Percentiles rank a stretch among this genome's conserved stretches.
Conservation (phyloP, 202 grass and related monocot genomes). For the Zoysia matrella region DNA sequence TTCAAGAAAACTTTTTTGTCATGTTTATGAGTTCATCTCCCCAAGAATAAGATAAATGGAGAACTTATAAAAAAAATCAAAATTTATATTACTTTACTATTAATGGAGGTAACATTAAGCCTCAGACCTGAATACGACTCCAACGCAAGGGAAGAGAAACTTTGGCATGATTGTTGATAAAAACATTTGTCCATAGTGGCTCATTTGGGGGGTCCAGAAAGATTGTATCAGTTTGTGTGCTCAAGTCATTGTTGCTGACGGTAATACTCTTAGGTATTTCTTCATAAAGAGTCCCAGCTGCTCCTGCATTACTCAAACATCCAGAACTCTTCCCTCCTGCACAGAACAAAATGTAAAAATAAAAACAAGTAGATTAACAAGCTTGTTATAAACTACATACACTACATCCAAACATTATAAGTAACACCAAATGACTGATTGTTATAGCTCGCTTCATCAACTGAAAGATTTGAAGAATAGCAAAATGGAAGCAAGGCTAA, state of each 20-base stretch:
- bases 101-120: conserved; percentile 8
- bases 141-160: conserved; percentile 91
- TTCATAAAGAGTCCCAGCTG: conserved; percentile 98
- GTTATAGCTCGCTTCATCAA: conserved; percentile 26
- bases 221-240: conserved; percentile 93
- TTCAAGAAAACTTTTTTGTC: too few relatives aligned
- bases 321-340: conserved; percentile 84
- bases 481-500: background rate
- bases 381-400: background rate
- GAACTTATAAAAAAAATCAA: background rate
- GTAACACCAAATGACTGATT: conserved; percentile 14
- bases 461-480: conserved; percentile 19
- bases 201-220: conserved; percentile 85
- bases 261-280: conserved; percentile 93
- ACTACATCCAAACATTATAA: conserved; percentile 18
- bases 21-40: too few relatives aligned
- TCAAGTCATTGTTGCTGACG: conserved; percentile 90
- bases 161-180: conserved; percentile 86
- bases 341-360: conserved; percentile 27
- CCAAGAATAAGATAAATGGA: too few relatives aligned
- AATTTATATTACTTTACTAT: conserved; percentile 21
- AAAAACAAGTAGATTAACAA: conserved; percentile 26
- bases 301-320: conserved; percentile 83
- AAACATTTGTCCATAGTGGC: conserved; percentile 98
- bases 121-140: conserved; percentile 91